A percentile compares a stretch with the other conserved stretches of the same genome.
These are phyloP conservation scores for Bacterosira constricta DNA, from an alignment of 108 stramenopile species.

Conservation along the genomic window DNA sequence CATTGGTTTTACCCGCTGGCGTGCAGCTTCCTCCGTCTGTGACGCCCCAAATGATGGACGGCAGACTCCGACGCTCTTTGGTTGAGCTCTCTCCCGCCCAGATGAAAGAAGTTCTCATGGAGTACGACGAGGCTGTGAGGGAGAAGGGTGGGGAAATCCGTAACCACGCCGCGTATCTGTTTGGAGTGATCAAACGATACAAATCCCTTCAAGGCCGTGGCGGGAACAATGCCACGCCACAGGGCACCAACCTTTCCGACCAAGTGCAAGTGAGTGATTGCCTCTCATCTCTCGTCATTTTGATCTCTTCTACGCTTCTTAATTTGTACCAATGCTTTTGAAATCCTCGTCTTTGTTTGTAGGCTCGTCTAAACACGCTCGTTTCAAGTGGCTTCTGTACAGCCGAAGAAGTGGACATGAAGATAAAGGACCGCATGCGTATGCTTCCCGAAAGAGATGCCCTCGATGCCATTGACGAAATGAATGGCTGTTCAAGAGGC, in stretches of 20 bases:
- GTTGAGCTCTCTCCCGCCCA: constrained; percentile 48
- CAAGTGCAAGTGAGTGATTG: constrained; percentile 42
- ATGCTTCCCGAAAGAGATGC: constrained; percentile 83
- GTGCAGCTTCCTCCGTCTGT: constrained; percentile 34
- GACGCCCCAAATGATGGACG: constrained; percentile 28
- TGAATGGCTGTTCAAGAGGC: constrained; percentile 53
- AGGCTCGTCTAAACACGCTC: constrained; percentile 52
- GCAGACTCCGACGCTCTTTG: constrained; percentile 4
- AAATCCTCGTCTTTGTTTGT: background rate
- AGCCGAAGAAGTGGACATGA: constrained; percentile 71
- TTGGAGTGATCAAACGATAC: constrained; percentile 83
- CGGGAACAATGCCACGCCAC: constrained; percentile 37
- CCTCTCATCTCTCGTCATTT: background rate
- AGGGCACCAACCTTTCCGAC: constrained; percentile 65
- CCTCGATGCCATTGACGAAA: constrained; percentile 79
- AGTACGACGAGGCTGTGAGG: constrained; percentile 79
- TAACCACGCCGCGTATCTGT: constrained; percentile 73
- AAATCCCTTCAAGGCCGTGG: constrained; percentile 54
- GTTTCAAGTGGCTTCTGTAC: constrained; percentile 69
- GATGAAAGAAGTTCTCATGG: constrained; percentile 72
- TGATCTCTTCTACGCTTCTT: background rate
- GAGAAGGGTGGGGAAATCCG: constrained; percentile 71
- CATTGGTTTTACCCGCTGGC: constrained; percentile 20
- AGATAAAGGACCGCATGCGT: constrained; percentile 71
- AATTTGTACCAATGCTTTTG: background rate